These are phyloP conservation scores for Angophora floribunda DNA, from an alignment of 345 rosid species.

Conservation along the genomic window DNA sequence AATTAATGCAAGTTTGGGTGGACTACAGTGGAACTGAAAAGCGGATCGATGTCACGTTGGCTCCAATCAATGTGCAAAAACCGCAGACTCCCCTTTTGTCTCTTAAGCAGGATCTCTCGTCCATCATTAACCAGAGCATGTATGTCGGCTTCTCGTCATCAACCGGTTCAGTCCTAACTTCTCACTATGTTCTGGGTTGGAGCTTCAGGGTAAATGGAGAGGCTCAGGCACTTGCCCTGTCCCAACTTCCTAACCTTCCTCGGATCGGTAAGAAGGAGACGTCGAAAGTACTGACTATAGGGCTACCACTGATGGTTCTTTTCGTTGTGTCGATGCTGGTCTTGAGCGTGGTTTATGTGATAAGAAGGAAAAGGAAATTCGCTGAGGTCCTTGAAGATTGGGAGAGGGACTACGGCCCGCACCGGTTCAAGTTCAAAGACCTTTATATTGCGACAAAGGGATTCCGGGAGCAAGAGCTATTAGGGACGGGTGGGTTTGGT, in stretches of 20 bases:
- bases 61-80: constrained; percentile 21
- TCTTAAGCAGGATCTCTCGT: constrained; percentile 23
- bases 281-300: constrained; percentile 30
- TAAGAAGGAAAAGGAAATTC: constrained; percentile 38
- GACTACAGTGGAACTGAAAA: constrained; percentile 27
- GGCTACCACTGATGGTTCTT: constrained; percentile 30
- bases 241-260: constrained; percentile 63
- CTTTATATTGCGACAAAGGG: constrained; percentile 59
- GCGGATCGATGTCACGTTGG: constrained; percentile 37
- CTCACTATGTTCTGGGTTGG: constrained; percentile 60
- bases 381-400: constrained; percentile 70
- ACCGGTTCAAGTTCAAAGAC: constrained; percentile 54
- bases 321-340: constrained; percentile 5
- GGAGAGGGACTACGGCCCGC: constrained; percentile 60
- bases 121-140: constrained; percentile 21
- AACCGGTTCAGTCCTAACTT: constrained; percentile 25
- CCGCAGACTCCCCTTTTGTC: constrained; percentile 44
- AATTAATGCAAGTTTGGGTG: constrained; percentile 40
- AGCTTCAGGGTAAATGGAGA: constrained; percentile 38
- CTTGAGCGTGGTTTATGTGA: constrained; percentile 2
- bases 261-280: constrained; percentile 15
- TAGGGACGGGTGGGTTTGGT: constrained; percentile 72
- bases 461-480: constrained; percentile 43
- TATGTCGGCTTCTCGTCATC: constrained; percentile 73
- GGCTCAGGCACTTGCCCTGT: constrained; percentile 27